These are phyloP conservation scores for Corniculantispora saksenae DNA, from an alignment of 2,329 filamentous ascomycete genomes.

Conservation along the genomic window DNA sequence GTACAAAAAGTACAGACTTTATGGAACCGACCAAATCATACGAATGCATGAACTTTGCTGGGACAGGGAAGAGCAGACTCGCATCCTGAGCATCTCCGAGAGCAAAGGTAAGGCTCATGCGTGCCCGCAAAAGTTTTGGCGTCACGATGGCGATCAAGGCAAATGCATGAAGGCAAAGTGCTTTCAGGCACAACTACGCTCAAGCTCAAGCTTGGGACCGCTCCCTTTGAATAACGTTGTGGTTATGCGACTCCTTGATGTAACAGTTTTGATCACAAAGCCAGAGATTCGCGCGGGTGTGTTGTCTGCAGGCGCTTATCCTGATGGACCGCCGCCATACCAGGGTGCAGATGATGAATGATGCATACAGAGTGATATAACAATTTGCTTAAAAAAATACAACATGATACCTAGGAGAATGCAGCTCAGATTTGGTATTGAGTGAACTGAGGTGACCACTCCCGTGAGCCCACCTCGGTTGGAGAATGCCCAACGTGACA, in stretches of 20 bases:
- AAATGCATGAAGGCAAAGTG: constrained; percentile 12
- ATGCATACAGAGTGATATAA: no score
- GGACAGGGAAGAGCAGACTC: constrained; percentile 7
- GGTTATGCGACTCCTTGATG: constrained; percentile 10
- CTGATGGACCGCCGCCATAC: constrained; percentile 10
- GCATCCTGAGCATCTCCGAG: constrained; percentile 10
- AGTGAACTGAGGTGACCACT: no score
- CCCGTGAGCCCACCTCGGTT: no score
- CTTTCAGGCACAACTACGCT: background rate
- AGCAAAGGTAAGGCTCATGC: constrained; percentile 1
- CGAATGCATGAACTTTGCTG: constrained; percentile 17
- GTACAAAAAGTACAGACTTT: constrained; percentile 5
- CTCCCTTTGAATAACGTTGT: background rate
- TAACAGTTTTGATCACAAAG: constrained; percentile 7
- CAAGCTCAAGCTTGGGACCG: no score
- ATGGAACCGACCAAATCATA: constrained; percentile 8
- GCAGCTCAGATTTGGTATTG: no score
- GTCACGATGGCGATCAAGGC: constrained; percentile 11
- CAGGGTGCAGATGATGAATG: background rate
- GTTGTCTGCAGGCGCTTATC: constrained; percentile 2
- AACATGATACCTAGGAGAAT: no score
- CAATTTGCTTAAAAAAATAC: no score
- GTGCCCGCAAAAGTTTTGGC: constrained; percentile 16
- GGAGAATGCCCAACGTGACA: no score
- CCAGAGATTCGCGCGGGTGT: constrained; percentile 13